Conservation (phyloP, 2,329 filamentous ascomycete genomes). For the Huntiella abstrusa region DNA sequence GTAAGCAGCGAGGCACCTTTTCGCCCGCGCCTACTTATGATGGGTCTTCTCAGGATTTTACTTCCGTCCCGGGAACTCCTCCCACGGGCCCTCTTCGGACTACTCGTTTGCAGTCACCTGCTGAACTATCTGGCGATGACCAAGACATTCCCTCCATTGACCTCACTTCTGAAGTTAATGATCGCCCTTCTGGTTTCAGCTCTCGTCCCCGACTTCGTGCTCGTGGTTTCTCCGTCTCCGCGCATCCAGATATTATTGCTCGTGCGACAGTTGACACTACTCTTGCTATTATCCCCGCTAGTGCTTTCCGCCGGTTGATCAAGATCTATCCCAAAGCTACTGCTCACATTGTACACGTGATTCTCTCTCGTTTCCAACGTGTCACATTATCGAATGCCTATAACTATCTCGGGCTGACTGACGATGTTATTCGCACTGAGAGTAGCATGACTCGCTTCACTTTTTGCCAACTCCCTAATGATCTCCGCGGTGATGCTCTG, state of each 20-base stretch:
- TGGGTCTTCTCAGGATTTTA: neutral
- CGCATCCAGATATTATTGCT: constrained; percentile 93
- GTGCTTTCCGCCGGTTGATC: constrained; percentile 81
- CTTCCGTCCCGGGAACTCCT: constrained; percentile 9
- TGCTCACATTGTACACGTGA: constrained; percentile 93
- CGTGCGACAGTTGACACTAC: constrained; percentile 90
- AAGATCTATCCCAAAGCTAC: constrained; percentile 91
- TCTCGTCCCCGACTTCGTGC: constrained; percentile 11
- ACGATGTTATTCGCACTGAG: constrained; percentile 81
- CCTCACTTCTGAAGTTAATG: neutral
- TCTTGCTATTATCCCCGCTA: constrained; percentile 93
- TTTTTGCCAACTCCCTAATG: constrained; percentile 76
- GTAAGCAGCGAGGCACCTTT: constrained; percentile 2
- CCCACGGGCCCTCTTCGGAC: neutral
- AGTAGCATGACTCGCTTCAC: constrained; percentile 89
- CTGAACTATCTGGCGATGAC: constrained; percentile 1
- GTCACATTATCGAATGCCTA: constrained; percentile 91
- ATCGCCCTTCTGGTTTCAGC: neutral
- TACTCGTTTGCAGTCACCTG: neutral
- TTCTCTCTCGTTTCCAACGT: constrained; percentile 79
- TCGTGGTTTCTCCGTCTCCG: constrained; percentile 45
- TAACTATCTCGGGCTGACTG: constrained; percentile 79
- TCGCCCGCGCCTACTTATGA: constrained; percentile 1
- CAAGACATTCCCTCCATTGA: constrained; percentile 14
- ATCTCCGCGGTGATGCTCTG: constrained; percentile 66